Evolutionary conservation across 345 rosid species (phyloP).

Genomic region (Hibiscus tridactylites): DNA sequence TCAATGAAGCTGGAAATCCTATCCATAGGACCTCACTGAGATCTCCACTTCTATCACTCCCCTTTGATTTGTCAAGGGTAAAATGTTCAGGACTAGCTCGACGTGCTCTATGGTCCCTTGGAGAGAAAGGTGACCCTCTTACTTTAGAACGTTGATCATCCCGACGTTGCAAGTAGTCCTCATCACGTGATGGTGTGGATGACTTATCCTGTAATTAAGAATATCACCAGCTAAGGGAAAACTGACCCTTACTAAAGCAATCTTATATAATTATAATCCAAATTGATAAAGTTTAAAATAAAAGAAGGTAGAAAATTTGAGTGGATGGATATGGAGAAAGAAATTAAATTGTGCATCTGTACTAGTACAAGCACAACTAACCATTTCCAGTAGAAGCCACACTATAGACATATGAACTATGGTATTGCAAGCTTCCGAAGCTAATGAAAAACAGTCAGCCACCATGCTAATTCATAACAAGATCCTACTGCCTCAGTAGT

Average conservation of each 20-base stretch:
- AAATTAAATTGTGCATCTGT: background rate
- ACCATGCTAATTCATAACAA: background rate
- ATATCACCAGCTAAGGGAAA: conserved; percentile 30
- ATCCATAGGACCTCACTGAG: conserved; percentile 95
- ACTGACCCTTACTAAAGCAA: conserved; percentile 16
- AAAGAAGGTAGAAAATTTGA: background rate
- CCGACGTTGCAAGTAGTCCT: conserved; percentile 42
- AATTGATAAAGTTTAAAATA: background rate
- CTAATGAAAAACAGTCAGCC: background rate
- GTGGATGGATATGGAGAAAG: conserved; percentile 1
- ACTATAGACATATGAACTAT: background rate
- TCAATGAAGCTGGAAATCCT: conserved; percentile 78
- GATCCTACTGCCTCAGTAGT: background rate
- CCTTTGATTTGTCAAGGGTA: conserved; percentile 47
- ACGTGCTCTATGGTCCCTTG: conserved; percentile 54
- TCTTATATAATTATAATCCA: conserved; percentile 7
- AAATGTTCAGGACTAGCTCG: conserved; percentile 54
- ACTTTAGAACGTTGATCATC: conserved; percentile 41
- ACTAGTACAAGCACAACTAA: background rate
- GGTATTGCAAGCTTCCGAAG: conserved; percentile 6
- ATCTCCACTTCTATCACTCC: conserved; percentile 55
- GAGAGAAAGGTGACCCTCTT: conserved; percentile 53
- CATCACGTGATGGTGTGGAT: conserved; percentile 40
- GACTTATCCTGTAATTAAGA: conserved; percentile 76
- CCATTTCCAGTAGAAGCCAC: background rate